Base-by-base conservation (phyloP, 2,329 filamentous ascomycete species). In the Dactylellina sp. region DNA sequence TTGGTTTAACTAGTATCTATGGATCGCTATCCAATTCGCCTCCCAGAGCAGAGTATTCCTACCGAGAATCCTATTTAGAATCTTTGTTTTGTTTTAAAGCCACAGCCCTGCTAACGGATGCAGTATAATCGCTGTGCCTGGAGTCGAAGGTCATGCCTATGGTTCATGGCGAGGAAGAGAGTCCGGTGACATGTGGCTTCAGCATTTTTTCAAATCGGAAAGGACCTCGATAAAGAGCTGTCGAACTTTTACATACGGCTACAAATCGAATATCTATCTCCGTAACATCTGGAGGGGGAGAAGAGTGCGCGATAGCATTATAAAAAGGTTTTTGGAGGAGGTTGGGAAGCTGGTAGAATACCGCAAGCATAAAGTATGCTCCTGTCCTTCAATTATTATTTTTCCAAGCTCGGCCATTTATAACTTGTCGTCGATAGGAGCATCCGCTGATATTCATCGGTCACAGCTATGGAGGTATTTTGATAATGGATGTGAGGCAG, bases 361-460 rank as follows among this genome's bases (percentile, higher is more conserved):
- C 9, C 28, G 28, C 5, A 32, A 5, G 5, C 5, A 32, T 5
- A 32, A 32, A 9, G 28, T 32, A 32, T 32, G 28, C 28, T 32
- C 9, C 9, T 32, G 28, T 5, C 9, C 9, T 32, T 9, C 28
- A 32, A 32, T 32, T 5, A 32, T 32, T 32, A 32, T 9, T 5
- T 32, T 32, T n/a, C n/a, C n/a, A n/a, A n/a, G n/a, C n/a, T n/a
- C n/a, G n/a, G 18, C 2, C 24, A 42, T 25, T 42, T 39, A 20
- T 22, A 37, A 14, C 25, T 39, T 56, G 12, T 24, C 25, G 40
- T 24, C 20, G 9, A 3, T 32, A 20, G 16, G 4, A 40, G 20
- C n/a, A 5, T 14, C 22, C n/a, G 7, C 18, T 59, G 6, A 59
- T 59, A 47, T 59, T 59, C 28, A 28, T 59, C 37, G 55, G 55